Base-by-base conservation (phyloP, 31 red algal species). In the Odonthalia washingtoniensis region DNA sequence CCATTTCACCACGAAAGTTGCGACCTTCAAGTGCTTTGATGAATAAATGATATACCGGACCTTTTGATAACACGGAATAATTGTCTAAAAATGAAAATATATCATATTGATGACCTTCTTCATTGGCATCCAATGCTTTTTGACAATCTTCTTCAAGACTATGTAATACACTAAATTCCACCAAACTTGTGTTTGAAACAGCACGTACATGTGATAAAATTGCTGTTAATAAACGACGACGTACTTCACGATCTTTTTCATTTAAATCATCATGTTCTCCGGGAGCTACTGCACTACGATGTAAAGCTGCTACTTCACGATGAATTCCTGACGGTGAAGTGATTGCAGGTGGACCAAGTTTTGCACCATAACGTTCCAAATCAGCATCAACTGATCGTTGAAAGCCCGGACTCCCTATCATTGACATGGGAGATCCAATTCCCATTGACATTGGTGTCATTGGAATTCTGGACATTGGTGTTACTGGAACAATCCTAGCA, bases 101-200 rank as follows among this genome's bases (percentile, higher is more conserved):
- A 38, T 92, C 82, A 69, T 96, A 90, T 24, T 85, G 67, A 5
- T 41, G 17, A n/a, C 94, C 88, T 79, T 91, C 94, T 39, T 96
- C 94, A 37, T 96, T 96, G 61, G 94, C 94, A 66, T 96, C 94
- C 38, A 96, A 81, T 3, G 94, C 94, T 64, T 61, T 53, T 34
- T 90, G 86, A 18, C 87, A 37, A 65, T 96, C 94, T 53, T 92
- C 78, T 40, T 90, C 85, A 18, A 96, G 82, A 61, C 82, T 85
- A 68, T 81, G 73, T 31, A 95, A 70, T 5, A 90, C 87, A 61
- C 75, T 89, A 63, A 90, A 90, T 70, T 90, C 93, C 28, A 90
- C 93, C 28, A 95, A 46, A 82, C 83, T 95, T 1, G 87, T 74
- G 49, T 95, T 95, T 24, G 82, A 79, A 12, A 89, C 40, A 2